Evolutionary conservation across 805 yeast species (phyloP).

Genomic region (Cephaloascus albidus): DNA sequence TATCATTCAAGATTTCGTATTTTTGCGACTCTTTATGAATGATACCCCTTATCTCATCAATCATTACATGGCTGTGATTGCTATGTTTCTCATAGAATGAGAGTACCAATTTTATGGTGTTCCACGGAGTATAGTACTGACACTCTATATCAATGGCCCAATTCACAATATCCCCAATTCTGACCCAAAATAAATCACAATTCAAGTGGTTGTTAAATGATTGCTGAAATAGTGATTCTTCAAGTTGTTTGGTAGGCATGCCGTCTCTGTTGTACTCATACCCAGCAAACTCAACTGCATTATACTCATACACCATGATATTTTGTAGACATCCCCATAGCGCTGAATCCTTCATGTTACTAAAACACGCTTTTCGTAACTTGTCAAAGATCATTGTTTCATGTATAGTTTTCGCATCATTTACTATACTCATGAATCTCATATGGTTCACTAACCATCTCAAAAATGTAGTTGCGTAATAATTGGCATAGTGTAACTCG

Average conservation of each 20-base stretch:
- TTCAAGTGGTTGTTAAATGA: neutral
- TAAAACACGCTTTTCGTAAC: neutral
- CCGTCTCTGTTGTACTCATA: neutral
- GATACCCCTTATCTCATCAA: too few relatives aligned
- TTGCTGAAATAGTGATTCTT: too few relatives aligned
- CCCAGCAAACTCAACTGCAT: neutral
- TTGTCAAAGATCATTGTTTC: neutral
- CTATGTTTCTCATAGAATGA: neutral
- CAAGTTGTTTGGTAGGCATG: neutral
- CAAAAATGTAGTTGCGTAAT: constrained; percentile 23
- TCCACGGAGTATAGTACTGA: neutral
- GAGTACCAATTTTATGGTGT: neutral
- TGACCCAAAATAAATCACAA: neutral
- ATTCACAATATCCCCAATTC: neutral
- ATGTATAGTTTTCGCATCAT: too few relatives aligned
- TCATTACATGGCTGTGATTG: neutral
- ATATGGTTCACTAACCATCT: constrained; percentile 14
- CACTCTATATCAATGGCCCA: neutral
- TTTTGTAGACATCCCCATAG: neutral
- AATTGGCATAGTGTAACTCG: constrained; percentile 26
- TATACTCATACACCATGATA: neutral
- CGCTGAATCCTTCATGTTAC: neutral
- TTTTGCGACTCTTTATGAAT: neutral
- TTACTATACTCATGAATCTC: neutral
- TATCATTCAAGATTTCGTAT: neutral